Evolutionary conservation across 1,284 basidiomycete species (phyloP).

Genomic region (Moesziomyces globuligerus): DNA sequence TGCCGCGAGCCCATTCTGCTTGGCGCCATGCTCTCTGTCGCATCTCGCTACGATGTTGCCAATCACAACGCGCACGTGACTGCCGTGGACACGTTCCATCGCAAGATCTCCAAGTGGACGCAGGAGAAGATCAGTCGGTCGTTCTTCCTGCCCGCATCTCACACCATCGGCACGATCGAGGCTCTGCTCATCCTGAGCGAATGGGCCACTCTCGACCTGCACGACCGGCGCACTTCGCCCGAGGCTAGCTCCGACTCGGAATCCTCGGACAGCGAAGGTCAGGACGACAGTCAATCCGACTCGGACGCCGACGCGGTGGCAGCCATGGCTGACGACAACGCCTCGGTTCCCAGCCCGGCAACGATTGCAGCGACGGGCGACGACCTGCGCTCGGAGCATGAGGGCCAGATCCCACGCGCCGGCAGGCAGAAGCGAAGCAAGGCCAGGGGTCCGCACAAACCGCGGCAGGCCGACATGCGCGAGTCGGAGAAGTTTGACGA

Average conservation of each 20-base stretch:
- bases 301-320: conserved; percentile 18
- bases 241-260: conserved; percentile 44
- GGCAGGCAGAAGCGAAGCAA: conserved; percentile 4
- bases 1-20: conserved; percentile 49
- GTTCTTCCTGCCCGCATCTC: conserved; percentile 46
- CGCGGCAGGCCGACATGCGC: conserved; percentile 38
- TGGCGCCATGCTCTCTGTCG: conserved; percentile 52
- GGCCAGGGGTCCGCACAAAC: conserved; percentile 8
- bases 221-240: conserved; percentile 41
- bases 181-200: conserved; percentile 53
- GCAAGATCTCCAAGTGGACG: conserved; percentile 53
- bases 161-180: conserved; percentile 53
- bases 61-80: conserved; percentile 46
- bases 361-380: conserved; percentile 19
- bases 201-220: conserved; percentile 50
- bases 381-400: conserved; percentile 30
- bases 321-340: conserved; percentile 10
- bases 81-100: conserved; percentile 46
- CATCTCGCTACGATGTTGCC: conserved; percentile 49
- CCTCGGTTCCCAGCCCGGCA: conserved; percentile 16
- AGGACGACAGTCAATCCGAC: conserved; percentile 9
- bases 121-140: conserved; percentile 51
- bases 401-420: conserved; percentile 27
- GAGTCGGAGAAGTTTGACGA: conserved; percentile 54
- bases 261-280: conserved; percentile 22